These are phyloP conservation scores for Kregervanrija delftensis DNA, from an alignment of 805 yeast genomes.

Conservation along the genomic window DNA sequence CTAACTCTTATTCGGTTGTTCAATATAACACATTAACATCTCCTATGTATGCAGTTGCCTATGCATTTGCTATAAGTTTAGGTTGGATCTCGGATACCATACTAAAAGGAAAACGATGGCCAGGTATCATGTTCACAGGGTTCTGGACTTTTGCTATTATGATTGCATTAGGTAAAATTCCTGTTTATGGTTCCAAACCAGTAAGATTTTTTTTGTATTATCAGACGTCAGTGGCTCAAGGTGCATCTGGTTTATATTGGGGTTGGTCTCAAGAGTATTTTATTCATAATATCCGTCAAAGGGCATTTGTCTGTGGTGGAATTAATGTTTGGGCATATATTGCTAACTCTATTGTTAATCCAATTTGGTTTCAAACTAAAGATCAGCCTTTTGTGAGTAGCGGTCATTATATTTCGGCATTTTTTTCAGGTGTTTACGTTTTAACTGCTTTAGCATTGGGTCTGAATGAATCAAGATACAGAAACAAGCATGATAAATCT, in stretches of 20 bases:
- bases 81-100: constrained; percentile 18
- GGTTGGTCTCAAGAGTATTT: constrained; percentile 15
- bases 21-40: constrained; percentile 14
- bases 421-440: constrained; percentile 9
- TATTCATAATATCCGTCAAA: constrained; percentile 10
- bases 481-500: neutral
- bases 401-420: constrained; percentile 19
- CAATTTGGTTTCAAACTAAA: constrained; percentile 14
- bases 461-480: neutral
- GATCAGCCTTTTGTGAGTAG: constrained; percentile 13
- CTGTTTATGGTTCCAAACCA: constrained; percentile 14
- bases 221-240: constrained; percentile 12
- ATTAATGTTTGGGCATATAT: constrained; percentile 15
- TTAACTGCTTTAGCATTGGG: constrained; percentile 1
- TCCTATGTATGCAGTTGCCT: constrained; percentile 15
- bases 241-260: constrained; percentile 17
- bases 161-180: constrained; percentile 12
- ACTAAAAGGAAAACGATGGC: constrained; percentile 17
- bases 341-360: constrained; percentile 15
- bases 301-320: constrained; percentile 16
- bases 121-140: constrained; percentile 12
- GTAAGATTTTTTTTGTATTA: constrained; percentile 15
- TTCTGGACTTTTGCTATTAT: constrained; percentile 10
- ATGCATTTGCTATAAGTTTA: constrained; percentile 7
- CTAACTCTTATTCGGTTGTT: constrained; percentile 11